Base-by-base conservation (phyloP, 2,329 filamentous ascomycete genomes). In the Emydomyces testavorans region DNA sequence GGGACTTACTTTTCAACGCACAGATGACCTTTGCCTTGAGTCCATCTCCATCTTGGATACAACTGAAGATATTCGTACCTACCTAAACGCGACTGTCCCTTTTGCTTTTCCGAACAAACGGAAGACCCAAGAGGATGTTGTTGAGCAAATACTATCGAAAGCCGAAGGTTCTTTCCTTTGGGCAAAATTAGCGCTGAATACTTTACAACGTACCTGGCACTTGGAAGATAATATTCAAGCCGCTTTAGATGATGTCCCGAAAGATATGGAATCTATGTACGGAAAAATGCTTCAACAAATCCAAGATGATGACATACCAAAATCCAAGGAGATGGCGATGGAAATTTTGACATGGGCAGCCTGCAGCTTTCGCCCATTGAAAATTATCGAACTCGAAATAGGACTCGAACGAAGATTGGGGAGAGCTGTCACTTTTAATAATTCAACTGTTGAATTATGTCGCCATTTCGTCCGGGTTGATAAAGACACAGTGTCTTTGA, bases 91-190 rank as follows among this genome's bases (percentile, higher is more conserved):
- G 15, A 15, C 23, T 11, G n/a, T 49, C 26, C 46, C 20, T 5
- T 10, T 26, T 16, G 29, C 36, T 15, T 39, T 51, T 16, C 39
- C 44, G 11, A 24, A 39, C 35, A 26, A 38, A 29, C 26, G 61
- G 5, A 50, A 57, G 26, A 29, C 18, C 21, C 57, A 56, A 16
- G 31, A 18, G 23, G 15, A n/a, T 26, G 37, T 67, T 7, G 55
- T 55, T 1, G 52, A 60, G 29, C 59, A 53, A 44, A 62, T 69
- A 6, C 42, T 68, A 15, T 48, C 57, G 11, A 67, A 65, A 44
- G 62, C 66, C 8, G 56, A 56, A 2, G 64, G 62, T 3, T 66
- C 57, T n/a, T 67, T 69, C 48, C 52, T 68, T 13, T 69, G 64
- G 65, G 60, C 57, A 8, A 56, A 41, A 42, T 46, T 60, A 6